Evolutionary conservation across 2,329 filamentous ascomycete species (phyloP), one percentile per base, ranked within the genome.

Genomic region (Sporothrix inflata): DNA sequence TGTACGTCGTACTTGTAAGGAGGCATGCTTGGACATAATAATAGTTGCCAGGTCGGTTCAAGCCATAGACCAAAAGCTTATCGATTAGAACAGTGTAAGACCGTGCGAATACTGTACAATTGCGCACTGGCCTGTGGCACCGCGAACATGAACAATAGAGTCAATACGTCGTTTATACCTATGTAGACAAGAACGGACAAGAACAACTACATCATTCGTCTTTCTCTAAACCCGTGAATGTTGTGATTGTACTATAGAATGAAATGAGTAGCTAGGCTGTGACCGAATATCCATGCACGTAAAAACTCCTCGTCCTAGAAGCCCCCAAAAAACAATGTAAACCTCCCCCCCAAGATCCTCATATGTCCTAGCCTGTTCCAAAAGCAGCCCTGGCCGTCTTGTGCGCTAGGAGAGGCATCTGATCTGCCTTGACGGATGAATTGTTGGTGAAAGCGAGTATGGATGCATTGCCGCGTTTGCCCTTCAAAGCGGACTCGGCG

Each of bases 401-500:
- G 16, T 71, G 60, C 19, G n/a, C 47, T 21, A 63, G 27, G 7
- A 8, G 38, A 11, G 53, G 24, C n/a, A 45, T 21, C 6, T 68
- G 21, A 47, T 88, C 85, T 24, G 83, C 73, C 49, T 81, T 78
- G 40, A 81, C 71, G 9, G 74, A 73, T 11, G 74, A 73, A 65
- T 80, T 82, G 65, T 78, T 79, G 34, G 83, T 78, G 70, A 85
- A 85, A 38, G 83, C 82, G 16, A 81, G 74, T 61, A 87, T 82
- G 2, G 79, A 77, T 4, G 78, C 74, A n/a, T 73, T 51, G 4
- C 74, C 72, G 1, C 70, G 30, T 71, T 79, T 82, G 72, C 79
- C 78, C 70, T 75, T 77, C 38, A 80, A 34, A 1, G 79, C 80
- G 27, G 75, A 72, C 69, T 93, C 92, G 3, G 91, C 93, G 73